Evolutionary conservation across 208 protist species (phyloP), one percentile per base, ranked within the genome.

Genomic region (Leishmania tarentolae): DNA sequence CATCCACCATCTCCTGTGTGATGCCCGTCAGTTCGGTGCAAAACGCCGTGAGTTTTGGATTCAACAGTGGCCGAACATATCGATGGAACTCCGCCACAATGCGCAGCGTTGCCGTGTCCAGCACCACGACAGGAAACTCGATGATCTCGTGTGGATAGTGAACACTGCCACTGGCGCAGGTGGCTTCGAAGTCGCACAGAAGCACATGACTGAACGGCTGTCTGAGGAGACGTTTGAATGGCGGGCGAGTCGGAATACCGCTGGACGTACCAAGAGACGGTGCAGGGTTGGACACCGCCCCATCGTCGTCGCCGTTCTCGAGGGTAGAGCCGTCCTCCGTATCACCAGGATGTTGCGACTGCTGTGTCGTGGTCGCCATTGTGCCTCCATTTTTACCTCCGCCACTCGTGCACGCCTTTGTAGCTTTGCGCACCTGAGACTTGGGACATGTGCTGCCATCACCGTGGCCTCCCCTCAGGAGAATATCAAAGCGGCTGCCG

Each of bases 1-100:
- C 78, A 80, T 98, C 97, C 5, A 99, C 95, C 78, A 85, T 78
- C 47, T 83, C 93, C 90, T 99, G 98, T 71, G 92, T 94, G 81
- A 99, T 99, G 73, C 98, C 98, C 0, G 98, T 99, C 19, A 99
- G 89, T 78, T 96, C 82, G 0, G 86, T 97, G 90, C 98, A 99
- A 80, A 99, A 99, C 7, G 61, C 17, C 0, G 93, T 98, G 24
- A 99, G 87, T 50, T 76, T 80, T 1, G 94, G 89, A 71, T 98
- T 88, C 13, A 79, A 70, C 4, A 90, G 78, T 13, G 98, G 98
- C 40, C 90, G 94, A 19, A 99, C 95, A 84, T 96, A 99, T 9
- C 87, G 79, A 86, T 98, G 96, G 65, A 98, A 98, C 86, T 97
- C 91, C 9, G 91, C 92, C 37, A 94, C 94, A 31, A 93, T 83